Percentiles rank a stretch among this genome's conserved stretches.
Conservation (phyloP, 371 early-diverging fungal genomes). For the Haplosporangium sp. region DNA sequence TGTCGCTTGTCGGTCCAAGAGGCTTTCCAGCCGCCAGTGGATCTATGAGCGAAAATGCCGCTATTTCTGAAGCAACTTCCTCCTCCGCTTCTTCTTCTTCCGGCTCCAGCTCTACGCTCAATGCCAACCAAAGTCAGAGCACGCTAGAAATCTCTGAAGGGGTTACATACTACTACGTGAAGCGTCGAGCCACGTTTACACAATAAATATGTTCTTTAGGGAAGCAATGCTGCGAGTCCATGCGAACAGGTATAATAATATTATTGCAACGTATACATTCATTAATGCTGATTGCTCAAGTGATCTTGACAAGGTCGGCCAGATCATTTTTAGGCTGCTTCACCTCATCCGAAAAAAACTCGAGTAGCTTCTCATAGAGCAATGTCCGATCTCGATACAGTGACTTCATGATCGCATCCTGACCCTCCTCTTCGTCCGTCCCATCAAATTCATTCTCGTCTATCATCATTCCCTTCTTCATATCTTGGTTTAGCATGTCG, state of each 20-base stretch:
- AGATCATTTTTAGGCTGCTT: slow-evolving; percentile 83
- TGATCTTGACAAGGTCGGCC: slow-evolving; percentile 72
- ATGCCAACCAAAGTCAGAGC: slow-evolving; percentile 34
- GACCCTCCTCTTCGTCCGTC: neutral
- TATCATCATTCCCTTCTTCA: slow-evolving; percentile 8
- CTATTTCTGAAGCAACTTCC: neutral
- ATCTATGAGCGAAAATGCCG: neutral
- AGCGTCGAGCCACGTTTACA: slow-evolving; percentile 27
- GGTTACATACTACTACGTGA: slow-evolving; percentile 24
- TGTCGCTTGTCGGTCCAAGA: neutral
- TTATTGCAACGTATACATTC: too few relatives aligned
- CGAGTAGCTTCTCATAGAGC: slow-evolving; percentile 77
- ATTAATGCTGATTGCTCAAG: slow-evolving; percentile 14
- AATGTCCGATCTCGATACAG: slow-evolving; percentile 65
- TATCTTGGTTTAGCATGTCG: neutral
- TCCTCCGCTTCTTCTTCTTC: neutral
- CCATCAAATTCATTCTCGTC: slow-evolving; percentile 11
- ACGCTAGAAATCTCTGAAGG: slow-evolving; percentile 48
- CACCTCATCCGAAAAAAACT: slow-evolving; percentile 83
- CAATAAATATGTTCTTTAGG: neutral
- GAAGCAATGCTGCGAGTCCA: too few relatives aligned
- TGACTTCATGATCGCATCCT: slow-evolving; percentile 16
- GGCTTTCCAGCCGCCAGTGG: neutral
- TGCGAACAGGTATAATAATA: too few relatives aligned
- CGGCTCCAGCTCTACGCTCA: neutral